Base-by-base conservation (phyloP, 139 green algal genomes). In the Haematococcus sp. region DNA sequence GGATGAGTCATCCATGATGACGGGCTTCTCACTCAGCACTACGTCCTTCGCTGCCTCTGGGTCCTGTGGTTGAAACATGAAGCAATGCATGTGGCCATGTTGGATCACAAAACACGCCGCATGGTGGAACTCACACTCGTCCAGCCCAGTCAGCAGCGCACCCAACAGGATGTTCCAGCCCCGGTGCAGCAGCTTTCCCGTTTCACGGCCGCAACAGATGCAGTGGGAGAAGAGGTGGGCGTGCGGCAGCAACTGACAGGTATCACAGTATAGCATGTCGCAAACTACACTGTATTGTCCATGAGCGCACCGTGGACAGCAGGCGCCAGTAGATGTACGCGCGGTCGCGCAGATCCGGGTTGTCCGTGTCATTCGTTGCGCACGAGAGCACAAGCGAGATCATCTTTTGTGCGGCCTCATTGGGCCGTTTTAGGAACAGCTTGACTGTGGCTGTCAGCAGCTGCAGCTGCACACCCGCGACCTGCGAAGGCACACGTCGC, bases 261-360 rank as follows among this genome's bases (percentile, higher is more conserved):
- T 23, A 54, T 13, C n/a, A n/a, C n/a, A n/a, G n/a, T n/a, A n/a
- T n/a, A n/a, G n/a, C n/a, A n/a, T n/a, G n/a, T n/a, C n/a, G n/a
- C n/a, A n/a, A n/a, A n/a, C n/a, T n/a, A n/a, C n/a, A n/a, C n/a
- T n/a, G n/a, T n/a, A n/a, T n/a, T n/a, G n/a, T n/a, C n/a, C n/a
- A n/a, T n/a, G n/a, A n/a, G n/a, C n/a, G n/a, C n/a, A n/a, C 93
- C 16, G 92, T 96, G 28, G 89, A 97, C 49, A 99, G 89, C 79
- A 99, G 87, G 59, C 96, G 89, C 92, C 96, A 99, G 93, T 99
- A 99, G 69, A 99, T 89, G 81, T 94, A 99, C 2, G 96, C 96
- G 4, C 96, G 81, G 79, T 99, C 96, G 1, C 96, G 81, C 65
- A 99, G 89, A 79, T 99, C 96, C 16, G 96, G 96, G 83, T 98